These are phyloP conservation scores for Pythium rishiriense DNA, from an alignment of 352 stramenopile species.

Conservation along the genomic window DNA sequence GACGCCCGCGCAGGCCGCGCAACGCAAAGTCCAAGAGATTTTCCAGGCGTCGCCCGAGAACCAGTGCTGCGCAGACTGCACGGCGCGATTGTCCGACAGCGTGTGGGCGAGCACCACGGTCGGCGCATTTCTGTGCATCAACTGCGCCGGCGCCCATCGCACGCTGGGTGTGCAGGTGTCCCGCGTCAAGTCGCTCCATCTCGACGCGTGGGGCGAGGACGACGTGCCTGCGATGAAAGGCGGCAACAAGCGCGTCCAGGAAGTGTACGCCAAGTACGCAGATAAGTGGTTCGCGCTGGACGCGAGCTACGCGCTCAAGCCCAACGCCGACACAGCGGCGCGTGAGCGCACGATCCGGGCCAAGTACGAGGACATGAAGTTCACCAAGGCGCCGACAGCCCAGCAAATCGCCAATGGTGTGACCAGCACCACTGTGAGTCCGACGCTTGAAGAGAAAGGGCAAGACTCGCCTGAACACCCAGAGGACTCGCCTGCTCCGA, in stretches of 20 bases:
- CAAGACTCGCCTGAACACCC: conserved; percentile 54
- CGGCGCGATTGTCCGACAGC: conserved; percentile 61
- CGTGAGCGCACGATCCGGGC: conserved; percentile 59
- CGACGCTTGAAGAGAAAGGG: conserved; percentile 40
- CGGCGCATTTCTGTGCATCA: conserved; percentile 94
- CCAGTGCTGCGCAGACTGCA: conserved; percentile 81
- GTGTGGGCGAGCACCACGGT: conserved; percentile 95
- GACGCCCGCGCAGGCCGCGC: conserved; percentile 96
- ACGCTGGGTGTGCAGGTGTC: conserved; percentile 96
- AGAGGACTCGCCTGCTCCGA: conserved; percentile 32
- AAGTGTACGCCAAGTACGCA: conserved; percentile 57
- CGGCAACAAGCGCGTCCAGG: conserved; percentile 68
- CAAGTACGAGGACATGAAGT: conserved; percentile 74
- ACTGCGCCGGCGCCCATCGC: conserved; percentile 94
- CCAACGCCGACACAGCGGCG: conserved; percentile 38
- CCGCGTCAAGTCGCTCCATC: conserved; percentile 75
- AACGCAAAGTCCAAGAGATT: conserved; percentile 63
- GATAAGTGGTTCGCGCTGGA: conserved; percentile 58
- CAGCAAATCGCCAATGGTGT: conserved; percentile 14
- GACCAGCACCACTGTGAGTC: neutral
- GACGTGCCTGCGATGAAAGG: conserved; percentile 71
- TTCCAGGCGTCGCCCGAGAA: conserved; percentile 62
- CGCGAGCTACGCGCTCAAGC: conserved; percentile 34
- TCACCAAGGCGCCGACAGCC: conserved; percentile 45
- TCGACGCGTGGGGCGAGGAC: conserved; percentile 77